Evolutionary conservation across 768 basidiomycete genomes (phyloP).

Genomic region (Mycena rosella): DNA sequence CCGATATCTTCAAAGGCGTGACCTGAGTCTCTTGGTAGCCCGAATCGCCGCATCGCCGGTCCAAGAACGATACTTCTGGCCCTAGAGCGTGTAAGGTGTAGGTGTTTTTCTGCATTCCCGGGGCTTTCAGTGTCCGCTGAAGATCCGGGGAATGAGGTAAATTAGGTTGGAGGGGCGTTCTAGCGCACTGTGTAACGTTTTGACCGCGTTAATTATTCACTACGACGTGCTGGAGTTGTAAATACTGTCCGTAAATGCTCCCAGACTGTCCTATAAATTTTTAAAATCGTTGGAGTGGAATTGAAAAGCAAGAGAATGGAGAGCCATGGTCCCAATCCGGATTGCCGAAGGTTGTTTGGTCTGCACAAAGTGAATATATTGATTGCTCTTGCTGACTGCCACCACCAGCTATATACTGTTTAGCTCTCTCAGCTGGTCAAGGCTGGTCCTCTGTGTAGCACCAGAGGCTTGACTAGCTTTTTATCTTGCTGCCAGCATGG

Average conservation of each 20-base stretch:
- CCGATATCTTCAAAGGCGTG: background rate
- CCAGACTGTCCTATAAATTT: too few relatives aligned
- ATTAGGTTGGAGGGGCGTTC: slow-evolving; percentile 2
- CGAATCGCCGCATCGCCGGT: background rate
- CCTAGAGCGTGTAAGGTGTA: background rate
- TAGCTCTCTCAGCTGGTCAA: slow-evolving; percentile 2
- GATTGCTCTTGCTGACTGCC: background rate
- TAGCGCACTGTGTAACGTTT: background rate
- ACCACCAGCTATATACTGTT: slow-evolving; percentile 19
- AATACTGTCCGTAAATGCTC: too few relatives aligned
- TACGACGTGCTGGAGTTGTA: too few relatives aligned
- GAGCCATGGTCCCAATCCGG: background rate
- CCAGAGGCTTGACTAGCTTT: slow-evolving; percentile 7
- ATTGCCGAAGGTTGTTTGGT: slow-evolving; percentile 14
- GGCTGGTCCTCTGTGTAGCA: slow-evolving; percentile 19
- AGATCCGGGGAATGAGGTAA: slow-evolving; percentile 24
- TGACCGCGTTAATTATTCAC: too few relatives aligned
- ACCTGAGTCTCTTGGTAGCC: background rate
- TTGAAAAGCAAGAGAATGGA: too few relatives aligned
- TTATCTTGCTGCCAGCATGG: slow-evolving; percentile 14
- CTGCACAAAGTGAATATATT: background rate
- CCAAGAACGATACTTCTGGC: background rate
- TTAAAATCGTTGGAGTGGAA: too few relatives aligned
- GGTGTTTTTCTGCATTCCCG: background rate
- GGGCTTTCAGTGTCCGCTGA: slow-evolving; percentile 2